Conservation (phyloP, 768 basidiomycete species). For the Mycena polygramma region DNA sequence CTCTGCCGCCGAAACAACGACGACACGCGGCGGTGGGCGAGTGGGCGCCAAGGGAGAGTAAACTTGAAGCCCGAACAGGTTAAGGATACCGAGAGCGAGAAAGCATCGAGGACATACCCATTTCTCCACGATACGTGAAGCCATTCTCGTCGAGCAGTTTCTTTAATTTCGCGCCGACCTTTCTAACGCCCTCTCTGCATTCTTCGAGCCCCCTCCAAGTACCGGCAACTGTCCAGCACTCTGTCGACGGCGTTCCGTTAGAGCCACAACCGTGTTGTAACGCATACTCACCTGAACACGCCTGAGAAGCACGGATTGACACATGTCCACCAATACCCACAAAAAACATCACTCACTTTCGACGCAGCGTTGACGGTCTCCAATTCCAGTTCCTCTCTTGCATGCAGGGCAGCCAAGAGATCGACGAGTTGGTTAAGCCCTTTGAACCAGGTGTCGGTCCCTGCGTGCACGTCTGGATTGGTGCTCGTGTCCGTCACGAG, state of each 20-base stretch:
- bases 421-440: constrained; percentile 82
- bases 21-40: constrained; percentile 30
- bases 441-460: constrained; percentile 71
- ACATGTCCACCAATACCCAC: not conserved
- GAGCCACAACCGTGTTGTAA: constrained; percentile 27
- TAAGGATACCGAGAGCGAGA: not conserved
- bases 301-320: constrained; percentile 19
- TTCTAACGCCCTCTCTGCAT: constrained; percentile 71
- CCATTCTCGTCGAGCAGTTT: constrained; percentile 69
- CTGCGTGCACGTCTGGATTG: constrained; percentile 60
- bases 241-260: constrained; percentile 48
- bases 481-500: constrained; percentile 76
- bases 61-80: constrained; percentile 5
- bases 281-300: constrained; percentile 32
- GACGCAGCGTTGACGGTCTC: constrained; percentile 82
- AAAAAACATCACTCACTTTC: constrained; percentile 48
- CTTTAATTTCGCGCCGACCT: constrained; percentile 73
- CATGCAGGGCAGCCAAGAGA: constrained; percentile 78
- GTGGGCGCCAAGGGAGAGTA: constrained; percentile 33
- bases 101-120: not conserved
- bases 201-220: constrained; percentile 78
- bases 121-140: constrained; percentile 38
- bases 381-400: constrained; percentile 75
- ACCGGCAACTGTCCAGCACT: constrained; percentile 83
- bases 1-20: not conserved